phyloP scores from a whole-genome alignment of 2,329 filamentous ascomycete species.

The Diaporthe aspalathi region DNA sequence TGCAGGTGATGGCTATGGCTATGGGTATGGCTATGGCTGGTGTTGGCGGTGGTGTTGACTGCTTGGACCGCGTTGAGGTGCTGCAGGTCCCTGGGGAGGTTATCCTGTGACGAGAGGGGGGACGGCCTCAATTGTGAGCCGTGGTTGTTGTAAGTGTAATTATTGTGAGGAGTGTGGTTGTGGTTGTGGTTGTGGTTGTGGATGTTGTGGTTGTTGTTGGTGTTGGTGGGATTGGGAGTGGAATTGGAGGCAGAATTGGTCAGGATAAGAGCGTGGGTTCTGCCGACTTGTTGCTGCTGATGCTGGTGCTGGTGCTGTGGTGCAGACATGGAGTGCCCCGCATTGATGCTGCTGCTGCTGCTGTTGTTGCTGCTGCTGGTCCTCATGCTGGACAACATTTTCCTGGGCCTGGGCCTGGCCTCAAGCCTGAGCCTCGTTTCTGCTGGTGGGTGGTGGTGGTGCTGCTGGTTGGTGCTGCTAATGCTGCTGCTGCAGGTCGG shows the following conservation, averaged over 20 bases:
- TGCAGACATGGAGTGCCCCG: constrained; percentile 33
- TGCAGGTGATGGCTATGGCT: too few species aligned
- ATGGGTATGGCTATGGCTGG: too few species aligned
- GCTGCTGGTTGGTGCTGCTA: too few species aligned
- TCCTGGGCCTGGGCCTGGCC: constrained; percentile 20
- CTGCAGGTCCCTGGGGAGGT: constrained; percentile 35
- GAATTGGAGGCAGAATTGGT: too few species aligned
- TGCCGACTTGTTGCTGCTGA: neutral
- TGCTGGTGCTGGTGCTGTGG: neutral
- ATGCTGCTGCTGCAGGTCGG: too few species aligned
- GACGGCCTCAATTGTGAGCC: constrained; percentile 34
- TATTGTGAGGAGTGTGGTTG: neutral
- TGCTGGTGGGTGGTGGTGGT: too few species aligned
- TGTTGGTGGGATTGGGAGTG: neutral
- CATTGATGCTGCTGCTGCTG: neutral
- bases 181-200: constrained; percentile 1
- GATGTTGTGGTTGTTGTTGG: neutral
- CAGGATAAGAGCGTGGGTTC: neutral
- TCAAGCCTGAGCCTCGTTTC: too few species aligned
- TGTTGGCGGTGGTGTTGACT: constrained; percentile 14
- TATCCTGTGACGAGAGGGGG: constrained; percentile 39
- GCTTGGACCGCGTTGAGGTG: constrained; percentile 40
- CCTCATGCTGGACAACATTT: constrained; percentile 36
- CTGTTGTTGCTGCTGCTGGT: neutral
- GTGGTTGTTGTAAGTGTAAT: constrained; percentile 1